Base-by-base conservation (phyloP, 805 yeast genomes). In the Yamadazyma olivae region DNA sequence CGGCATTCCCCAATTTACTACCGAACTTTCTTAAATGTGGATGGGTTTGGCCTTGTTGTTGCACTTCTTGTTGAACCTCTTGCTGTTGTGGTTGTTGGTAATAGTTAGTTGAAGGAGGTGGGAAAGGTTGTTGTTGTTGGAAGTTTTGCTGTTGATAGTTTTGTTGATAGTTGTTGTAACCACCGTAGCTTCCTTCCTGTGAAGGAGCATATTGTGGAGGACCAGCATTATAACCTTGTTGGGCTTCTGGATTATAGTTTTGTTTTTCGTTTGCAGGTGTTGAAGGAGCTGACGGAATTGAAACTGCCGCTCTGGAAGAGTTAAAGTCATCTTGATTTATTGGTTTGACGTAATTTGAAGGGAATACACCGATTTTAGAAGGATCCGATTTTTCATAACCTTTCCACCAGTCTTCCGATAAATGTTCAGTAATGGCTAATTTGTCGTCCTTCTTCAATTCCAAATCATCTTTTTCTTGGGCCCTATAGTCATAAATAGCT, bases 401-500 rank as follows among this genome's bases (percentile, higher is more conserved):
- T 54, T 77, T 83, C 85, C 93, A 89, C 99, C 99, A 91, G 53
- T 89, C 91, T 25, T 75, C 71, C 15, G 91, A 84, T 32, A 83
- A 70, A 50, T 78, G 84, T 54, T 89, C 95, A 5, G 77, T 38
- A 4, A 93, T 76, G 21, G 74, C 73, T 32, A 93, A 57, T 50
- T 74, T 78, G 44, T 83, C 91, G 37, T 95, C 97, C 25, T 64
- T 70, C 23, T 48, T 50, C 14, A 91, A 67, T 6, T 56, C 61
- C 49, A 91, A 64, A 58, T 91, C 99, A 22, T 81, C 91, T 1
- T 75, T 66, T 55, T 86, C 88, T 48, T 80, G 85, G 0, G 95
- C 80, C 6, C 62, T 58, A 61, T 81, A 91, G 49, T 77, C 86
- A 60, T 84, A 93, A 31, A 84, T 38, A 0, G 88, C 96, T 44